Conservation (phyloP, 768 basidiomycete genomes). For the Imleria badia region DNA sequence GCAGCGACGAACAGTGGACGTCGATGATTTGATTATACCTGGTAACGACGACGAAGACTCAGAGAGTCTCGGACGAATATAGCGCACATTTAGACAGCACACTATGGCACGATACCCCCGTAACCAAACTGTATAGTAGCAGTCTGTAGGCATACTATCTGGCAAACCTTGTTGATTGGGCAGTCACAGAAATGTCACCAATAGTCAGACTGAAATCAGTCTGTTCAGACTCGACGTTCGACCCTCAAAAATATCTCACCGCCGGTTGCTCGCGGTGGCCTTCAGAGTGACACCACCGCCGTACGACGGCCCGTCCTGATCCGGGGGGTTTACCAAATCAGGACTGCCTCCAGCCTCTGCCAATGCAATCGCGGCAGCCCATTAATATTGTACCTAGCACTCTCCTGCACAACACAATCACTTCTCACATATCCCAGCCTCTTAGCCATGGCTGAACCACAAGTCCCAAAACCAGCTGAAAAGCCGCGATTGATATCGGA, state of each 20-base stretch:
- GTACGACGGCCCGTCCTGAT: not conserved
- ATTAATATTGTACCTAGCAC: not conserved
- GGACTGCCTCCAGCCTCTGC: slow-evolving; percentile 12
- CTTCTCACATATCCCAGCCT: slow-evolving; percentile 1
- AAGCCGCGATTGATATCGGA: slow-evolving; percentile 59
- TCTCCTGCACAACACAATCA: slow-evolving; percentile 6
- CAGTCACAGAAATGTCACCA: not conserved
- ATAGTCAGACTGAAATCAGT: not conserved
- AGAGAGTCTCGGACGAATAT: slow-evolving; percentile 6
- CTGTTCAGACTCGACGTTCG: no score
- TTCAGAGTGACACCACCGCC: not conserved
- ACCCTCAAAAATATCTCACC: no score
- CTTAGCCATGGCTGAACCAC: slow-evolving; percentile 57
- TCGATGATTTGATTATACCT: slow-evolving; percentile 13
- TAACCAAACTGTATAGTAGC: slow-evolving; percentile 28
- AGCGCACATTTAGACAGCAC: slow-evolving; percentile 19
- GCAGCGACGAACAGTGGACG: slow-evolving; percentile 3
- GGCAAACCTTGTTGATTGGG: not conserved
- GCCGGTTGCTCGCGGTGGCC: no score
- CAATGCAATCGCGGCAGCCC: slow-evolving; percentile 6
- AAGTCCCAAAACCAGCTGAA: slow-evolving; percentile 47
- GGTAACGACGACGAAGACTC: slow-evolving; percentile 14
- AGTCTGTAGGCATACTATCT: slow-evolving; percentile 14
- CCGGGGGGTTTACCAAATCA: slow-evolving; percentile 25
- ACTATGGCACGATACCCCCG: slow-evolving; percentile 25